Conservation (phyloP, 2,329 filamentous ascomycete species). For the Aspergillus niger region DNA sequence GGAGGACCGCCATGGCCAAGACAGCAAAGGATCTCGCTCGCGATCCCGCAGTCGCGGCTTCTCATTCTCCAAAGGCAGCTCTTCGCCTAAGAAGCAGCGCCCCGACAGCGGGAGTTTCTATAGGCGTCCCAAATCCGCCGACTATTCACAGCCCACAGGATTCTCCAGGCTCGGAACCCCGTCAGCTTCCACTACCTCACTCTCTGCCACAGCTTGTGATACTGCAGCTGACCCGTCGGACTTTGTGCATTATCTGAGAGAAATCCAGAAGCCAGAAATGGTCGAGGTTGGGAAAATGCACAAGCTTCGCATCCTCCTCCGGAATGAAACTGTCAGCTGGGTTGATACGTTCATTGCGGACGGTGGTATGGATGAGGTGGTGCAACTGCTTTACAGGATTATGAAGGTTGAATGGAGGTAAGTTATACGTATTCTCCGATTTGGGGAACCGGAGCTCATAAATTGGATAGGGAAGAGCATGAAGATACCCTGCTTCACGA, state of each 20-base stretch:
- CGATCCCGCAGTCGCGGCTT: slow-evolving; percentile 73
- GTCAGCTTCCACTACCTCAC: slow-evolving; percentile 55
- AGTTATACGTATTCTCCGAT: slow-evolving; percentile 31
- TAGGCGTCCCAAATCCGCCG: slow-evolving; percentile 71
- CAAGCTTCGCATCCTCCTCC: slow-evolving; percentile 82
- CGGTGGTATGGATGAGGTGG: slow-evolving; percentile 90
- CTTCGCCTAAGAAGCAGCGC: slow-evolving; percentile 75
- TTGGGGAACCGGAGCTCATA: slow-evolving; percentile 26
- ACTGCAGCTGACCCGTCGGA: slow-evolving; percentile 75
- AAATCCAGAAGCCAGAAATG: slow-evolving; percentile 75
- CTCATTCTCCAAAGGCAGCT: slow-evolving; percentile 70
- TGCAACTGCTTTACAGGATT: slow-evolving; percentile 82
- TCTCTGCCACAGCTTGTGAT: slow-evolving; percentile 67
- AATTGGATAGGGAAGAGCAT: slow-evolving; percentile 74
- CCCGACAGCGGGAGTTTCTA: slow-evolving; percentile 65
- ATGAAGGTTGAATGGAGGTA: slow-evolving; percentile 96
- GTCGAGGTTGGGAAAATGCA: slow-evolving; percentile 95
- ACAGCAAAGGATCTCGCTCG: slow-evolving; percentile 49
- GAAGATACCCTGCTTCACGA: slow-evolving; percentile 93
- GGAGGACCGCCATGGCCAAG: slow-evolving; percentile 43
- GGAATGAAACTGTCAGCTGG: slow-evolving; percentile 96
- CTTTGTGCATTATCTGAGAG: slow-evolving; percentile 82
- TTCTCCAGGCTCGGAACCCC: slow-evolving; percentile 60
- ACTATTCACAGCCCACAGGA: slow-evolving; percentile 62
- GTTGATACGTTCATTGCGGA: slow-evolving; percentile 87